phyloP scores from a whole-genome alignment of 768 basidiomycete species.

The Tricholoma flavovirens region DNA sequence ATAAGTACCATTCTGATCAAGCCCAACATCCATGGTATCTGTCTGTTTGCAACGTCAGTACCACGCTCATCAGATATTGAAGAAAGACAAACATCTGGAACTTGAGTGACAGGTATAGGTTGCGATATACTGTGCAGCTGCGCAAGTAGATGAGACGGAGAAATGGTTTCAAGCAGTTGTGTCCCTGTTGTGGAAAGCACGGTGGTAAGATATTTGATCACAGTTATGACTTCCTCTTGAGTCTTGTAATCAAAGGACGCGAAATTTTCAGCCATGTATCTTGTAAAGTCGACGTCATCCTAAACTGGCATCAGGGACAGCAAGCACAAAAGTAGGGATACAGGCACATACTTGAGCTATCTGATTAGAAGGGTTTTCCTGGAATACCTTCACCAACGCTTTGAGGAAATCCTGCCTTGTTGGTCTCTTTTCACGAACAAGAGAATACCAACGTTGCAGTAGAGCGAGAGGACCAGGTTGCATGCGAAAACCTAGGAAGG shows the following conservation, averaged over 20 bases:
- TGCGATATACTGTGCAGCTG: constrained; percentile 42
- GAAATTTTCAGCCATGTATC: constrained; percentile 95
- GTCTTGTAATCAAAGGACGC: constrained; percentile 92
- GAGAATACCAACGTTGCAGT: constrained; percentile 84
- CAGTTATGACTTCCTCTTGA: constrained; percentile 84
- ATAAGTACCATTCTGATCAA: constrained; percentile 2
- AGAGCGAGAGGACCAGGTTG: constrained; percentile 65
- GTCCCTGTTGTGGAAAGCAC: constrained; percentile 75
- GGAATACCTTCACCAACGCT: constrained; percentile 75
- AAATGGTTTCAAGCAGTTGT: constrained; percentile 71
- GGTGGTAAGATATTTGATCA: constrained; percentile 73
- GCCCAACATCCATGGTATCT: constrained; percentile 17
- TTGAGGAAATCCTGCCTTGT: constrained; percentile 85
- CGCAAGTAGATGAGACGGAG: constrained; percentile 63
- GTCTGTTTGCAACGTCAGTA: not conserved
- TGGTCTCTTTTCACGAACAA: constrained; percentile 87
- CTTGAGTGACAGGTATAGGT: constrained; percentile 1
- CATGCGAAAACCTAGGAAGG: constrained; percentile 53
- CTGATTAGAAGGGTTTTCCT: constrained; percentile 53
- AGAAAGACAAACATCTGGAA: constrained; percentile 10
- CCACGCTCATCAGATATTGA: not conserved
- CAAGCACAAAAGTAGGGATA: not conserved
- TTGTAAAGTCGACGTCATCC: constrained; percentile 80
- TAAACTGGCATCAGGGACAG: constrained; percentile 22
- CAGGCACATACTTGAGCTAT: constrained; percentile 47